Conservation (phyloP, 2,329 filamentous ascomycete genomes). For the Fusarium fracticaudum region DNA sequence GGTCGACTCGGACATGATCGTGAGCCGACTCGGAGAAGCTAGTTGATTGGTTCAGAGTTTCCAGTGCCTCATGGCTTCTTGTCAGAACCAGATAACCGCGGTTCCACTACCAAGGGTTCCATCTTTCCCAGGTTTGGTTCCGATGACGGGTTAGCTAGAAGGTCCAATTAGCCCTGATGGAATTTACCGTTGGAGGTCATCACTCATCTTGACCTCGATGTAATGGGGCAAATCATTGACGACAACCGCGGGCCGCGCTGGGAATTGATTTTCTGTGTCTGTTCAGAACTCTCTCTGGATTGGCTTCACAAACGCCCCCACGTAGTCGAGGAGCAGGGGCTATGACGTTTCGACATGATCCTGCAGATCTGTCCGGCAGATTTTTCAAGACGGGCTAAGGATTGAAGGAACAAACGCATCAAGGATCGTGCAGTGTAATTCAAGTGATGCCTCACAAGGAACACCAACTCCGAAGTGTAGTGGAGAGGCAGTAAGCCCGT, state of each 20-base stretch:
- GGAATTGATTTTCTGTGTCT: constrained; percentile 27
- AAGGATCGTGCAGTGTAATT: background rate
- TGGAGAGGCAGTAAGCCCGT: background rate
- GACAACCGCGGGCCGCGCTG: constrained; percentile 13
- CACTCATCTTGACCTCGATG: constrained; percentile 17
- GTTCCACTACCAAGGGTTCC: background rate
- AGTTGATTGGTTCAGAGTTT: constrained; percentile 25
- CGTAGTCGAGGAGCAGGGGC: constrained; percentile 25
- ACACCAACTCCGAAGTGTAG: background rate
- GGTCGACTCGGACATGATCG: constrained; percentile 24
- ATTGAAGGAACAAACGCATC: constrained; percentile 6
- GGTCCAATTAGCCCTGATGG: background rate
- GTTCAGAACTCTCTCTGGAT: constrained; percentile 13
- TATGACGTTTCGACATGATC: constrained; percentile 34
- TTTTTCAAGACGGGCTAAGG: constrained; percentile 15
- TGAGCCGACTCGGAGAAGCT: constrained; percentile 20
- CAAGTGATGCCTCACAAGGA: constrained; percentile 1
- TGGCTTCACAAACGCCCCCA: constrained; percentile 24
- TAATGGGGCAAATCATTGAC: constrained; percentile 31
- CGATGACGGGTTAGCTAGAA: background rate
- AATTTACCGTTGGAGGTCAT: background rate
- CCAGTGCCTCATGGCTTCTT: constrained; percentile 14
- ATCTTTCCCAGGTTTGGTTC: background rate
- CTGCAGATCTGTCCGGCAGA: constrained; percentile 39
- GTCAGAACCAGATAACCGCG: constrained; percentile 16